Evolutionary conservation across 768 basidiomycete genomes (phyloP).

Genomic region (Psilocybe tampanensis): DNA sequence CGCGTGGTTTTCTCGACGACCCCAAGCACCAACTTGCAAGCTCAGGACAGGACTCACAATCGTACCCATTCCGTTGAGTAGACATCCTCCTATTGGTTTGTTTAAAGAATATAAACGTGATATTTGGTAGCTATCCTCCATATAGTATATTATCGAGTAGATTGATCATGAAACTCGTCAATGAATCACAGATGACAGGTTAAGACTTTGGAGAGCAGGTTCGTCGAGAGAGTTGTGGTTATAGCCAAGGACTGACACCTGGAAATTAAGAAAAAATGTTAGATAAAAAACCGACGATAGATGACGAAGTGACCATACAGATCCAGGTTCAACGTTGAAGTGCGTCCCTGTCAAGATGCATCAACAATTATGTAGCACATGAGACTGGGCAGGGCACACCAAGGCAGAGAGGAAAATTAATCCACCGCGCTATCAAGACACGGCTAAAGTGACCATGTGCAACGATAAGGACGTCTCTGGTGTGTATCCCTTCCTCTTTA

Average conservation of each 20-base stretch:
- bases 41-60: too few species aligned
- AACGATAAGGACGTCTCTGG: slow-evolving; percentile 84
- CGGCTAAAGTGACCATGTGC: slow-evolving; percentile 85
- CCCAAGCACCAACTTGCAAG: too few species aligned
- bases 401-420: slow-evolving; percentile 27
- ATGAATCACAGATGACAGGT: slow-evolving; percentile 48
- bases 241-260: slow-evolving; percentile 84
- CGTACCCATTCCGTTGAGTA: too few species aligned
- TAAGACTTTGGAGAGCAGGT: slow-evolving; percentile 75
- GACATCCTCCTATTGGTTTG: too few species aligned
- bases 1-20: slow-evolving; percentile 16
- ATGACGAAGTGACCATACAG: slow-evolving; percentile 51
- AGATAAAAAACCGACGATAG: background rate
- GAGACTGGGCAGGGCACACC: slow-evolving; percentile 31
- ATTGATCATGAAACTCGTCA: too few species aligned
- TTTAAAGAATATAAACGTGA: too few species aligned
- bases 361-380: too few species aligned
- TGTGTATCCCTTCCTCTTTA: slow-evolving; percentile 64
- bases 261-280: slow-evolving; percentile 1
- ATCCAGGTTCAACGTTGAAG: slow-evolving; percentile 85
- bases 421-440: slow-evolving; percentile 32
- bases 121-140: too few species aligned
- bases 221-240: slow-evolving; percentile 81
- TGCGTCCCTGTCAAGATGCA: too few species aligned
- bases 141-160: too few species aligned